Percentiles rank a stretch among this genome's conserved stretches.
These are phyloP conservation scores for Elsinoe necatrix DNA, from an alignment of 2,329 filamentous ascomycete genomes.

Conservation along the genomic window DNA sequence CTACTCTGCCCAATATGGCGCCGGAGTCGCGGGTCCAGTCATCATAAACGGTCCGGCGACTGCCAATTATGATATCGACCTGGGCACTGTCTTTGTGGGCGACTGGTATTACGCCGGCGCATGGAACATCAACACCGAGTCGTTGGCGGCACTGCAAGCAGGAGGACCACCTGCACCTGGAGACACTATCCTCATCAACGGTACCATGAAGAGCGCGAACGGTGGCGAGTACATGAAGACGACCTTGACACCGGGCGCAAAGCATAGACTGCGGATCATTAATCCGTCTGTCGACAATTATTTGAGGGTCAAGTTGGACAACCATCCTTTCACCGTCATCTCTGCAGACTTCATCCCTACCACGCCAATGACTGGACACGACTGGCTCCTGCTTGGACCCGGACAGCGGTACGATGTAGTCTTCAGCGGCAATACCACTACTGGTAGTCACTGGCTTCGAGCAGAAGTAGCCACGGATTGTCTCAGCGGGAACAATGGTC, in stretches of 20 bases:
- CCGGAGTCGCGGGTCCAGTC: conserved; percentile 35
- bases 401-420: conserved; percentile 42
- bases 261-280: conserved; percentile 38
- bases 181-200: conserved; percentile 39
- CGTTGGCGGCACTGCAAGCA: conserved; percentile 26
- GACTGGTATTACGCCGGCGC: conserved; percentile 28
- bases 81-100: conserved; percentile 25
- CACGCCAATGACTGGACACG: conserved; percentile 18
- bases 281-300: conserved; percentile 40
- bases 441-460: conserved; percentile 40
- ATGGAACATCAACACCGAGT: conserved; percentile 25
- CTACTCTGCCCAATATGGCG: conserved; percentile 36
- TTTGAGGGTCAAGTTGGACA: conserved; percentile 33
- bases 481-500: conserved; percentile 27
- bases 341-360: conserved; percentile 32
- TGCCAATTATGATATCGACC: conserved; percentile 33
- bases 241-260: conserved; percentile 30
- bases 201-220: conserved; percentile 32
- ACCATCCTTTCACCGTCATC: conserved; percentile 30
- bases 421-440: conserved; percentile 37
- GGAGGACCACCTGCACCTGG: conserved; percentile 26
- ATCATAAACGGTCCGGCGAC: conserved; percentile 37
- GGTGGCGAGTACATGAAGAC: conserved; percentile 26
- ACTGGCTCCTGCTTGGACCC: conserved; percentile 34
- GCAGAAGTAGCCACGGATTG: conserved; percentile 34